phyloP scores from a whole-genome alignment of 1,284 basidiomycete genomes.

The Pascua sp. region DNA sequence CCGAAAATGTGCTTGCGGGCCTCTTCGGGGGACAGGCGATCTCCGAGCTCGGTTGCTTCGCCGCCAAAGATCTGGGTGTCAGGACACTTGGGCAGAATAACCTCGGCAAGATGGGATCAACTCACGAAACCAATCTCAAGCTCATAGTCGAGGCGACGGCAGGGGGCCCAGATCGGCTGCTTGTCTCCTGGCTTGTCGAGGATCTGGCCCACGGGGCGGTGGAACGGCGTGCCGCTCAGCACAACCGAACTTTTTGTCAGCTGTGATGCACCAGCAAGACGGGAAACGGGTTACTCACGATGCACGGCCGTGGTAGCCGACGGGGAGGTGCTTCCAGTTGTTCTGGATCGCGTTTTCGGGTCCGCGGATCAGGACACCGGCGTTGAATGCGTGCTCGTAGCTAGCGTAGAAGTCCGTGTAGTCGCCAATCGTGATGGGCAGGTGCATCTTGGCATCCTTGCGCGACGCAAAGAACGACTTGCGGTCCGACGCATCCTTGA shows the following conservation, averaged over 20 bases:
- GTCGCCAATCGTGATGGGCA: conserved; percentile 19
- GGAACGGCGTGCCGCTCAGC: conserved; percentile 22
- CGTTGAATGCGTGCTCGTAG: conserved; percentile 26
- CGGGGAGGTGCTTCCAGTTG: conserved; percentile 28
- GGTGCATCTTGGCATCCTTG: conserved; percentile 10
- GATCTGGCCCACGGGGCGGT: conserved; percentile 24
- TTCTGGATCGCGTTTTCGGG: conserved; percentile 22
- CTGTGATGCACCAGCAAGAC: no score
- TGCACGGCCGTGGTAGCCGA: conserved; percentile 28
- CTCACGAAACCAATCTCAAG: conserved; percentile 22
- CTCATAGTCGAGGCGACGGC: conserved; percentile 27
- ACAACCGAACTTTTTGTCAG: conserved; percentile 5
- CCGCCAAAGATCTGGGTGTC: conserved; percentile 12
- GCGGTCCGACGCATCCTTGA: conserved; percentile 3
- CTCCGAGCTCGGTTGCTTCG: conserved; percentile 18
- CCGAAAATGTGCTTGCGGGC: conserved; percentile 25
- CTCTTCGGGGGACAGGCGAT: conserved; percentile 18
- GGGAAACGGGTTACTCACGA: background rate
- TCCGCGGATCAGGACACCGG: conserved; percentile 22
- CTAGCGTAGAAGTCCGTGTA: conserved; percentile 24
- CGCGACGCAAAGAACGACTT: conserved; percentile 9
- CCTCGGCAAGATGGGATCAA: background rate
- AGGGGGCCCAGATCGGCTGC: conserved; percentile 20
- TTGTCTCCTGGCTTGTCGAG: conserved; percentile 22
- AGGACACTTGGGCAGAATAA: background rate